These are phyloP conservation scores for Alternaria angustiovoidea DNA, from an alignment of 2,329 filamentous ascomycete species.

Conservation along the genomic window DNA sequence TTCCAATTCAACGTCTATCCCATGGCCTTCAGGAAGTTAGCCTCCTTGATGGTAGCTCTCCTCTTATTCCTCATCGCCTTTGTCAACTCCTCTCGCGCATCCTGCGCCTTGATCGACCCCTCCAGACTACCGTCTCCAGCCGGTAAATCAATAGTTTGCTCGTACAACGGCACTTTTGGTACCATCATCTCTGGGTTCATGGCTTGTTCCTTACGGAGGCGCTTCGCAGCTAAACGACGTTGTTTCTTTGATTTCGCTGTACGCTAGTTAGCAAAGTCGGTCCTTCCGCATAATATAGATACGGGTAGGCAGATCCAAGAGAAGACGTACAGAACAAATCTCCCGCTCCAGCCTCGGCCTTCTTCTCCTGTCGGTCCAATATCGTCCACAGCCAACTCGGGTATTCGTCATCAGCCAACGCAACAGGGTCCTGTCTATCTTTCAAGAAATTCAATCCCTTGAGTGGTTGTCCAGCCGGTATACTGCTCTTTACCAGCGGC, in stretches of 20 bases:
- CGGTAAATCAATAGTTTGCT: constrained; percentile 80
- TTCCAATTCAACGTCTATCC: constrained; percentile 38
- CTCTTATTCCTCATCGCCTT: constrained; percentile 78
- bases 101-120: constrained; percentile 56
- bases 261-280: neutral
- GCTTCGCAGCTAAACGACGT: constrained; percentile 74
- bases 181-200: constrained; percentile 71
- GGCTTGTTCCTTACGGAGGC: constrained; percentile 66
- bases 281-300: neutral
- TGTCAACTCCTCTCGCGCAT: constrained; percentile 69
- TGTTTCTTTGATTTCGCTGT: constrained; percentile 79
- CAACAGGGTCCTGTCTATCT: constrained; percentile 75
- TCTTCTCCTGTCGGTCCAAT: constrained; percentile 67
- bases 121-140: constrained; percentile 58
- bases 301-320: neutral
- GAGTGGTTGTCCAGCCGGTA: constrained; percentile 73
- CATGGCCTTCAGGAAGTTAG: constrained; percentile 86
- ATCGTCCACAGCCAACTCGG: constrained; percentile 82
- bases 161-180: constrained; percentile 73
- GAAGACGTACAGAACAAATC: constrained; percentile 79
- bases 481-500: constrained; percentile 55
- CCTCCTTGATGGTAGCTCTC: constrained; percentile 80
- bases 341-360: constrained; percentile 63
- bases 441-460: constrained; percentile 82
- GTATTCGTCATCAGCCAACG: constrained; percentile 77